Percentiles rank a stretch among this genome's conserved stretches.
These are phyloP conservation scores for Suillus tomentosus DNA, from an alignment of 768 basidiomycete genomes.

Conservation along the genomic window DNA sequence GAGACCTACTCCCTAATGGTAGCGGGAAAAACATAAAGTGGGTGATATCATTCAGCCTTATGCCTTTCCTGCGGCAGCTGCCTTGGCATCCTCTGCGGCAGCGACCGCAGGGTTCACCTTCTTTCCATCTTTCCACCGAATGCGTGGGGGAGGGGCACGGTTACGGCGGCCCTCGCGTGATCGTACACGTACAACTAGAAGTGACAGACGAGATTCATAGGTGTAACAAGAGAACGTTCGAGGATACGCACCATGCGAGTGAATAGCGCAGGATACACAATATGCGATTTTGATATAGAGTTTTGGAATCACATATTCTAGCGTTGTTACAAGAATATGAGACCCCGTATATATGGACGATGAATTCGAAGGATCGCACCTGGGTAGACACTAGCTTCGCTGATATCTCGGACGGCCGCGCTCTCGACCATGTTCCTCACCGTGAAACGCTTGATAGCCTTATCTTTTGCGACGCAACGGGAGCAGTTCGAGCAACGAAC, in stretches of 20 bases:
- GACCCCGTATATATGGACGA: not conserved
- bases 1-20: no score
- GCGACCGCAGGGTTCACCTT: slow-evolving; percentile 95
- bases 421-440: slow-evolving; percentile 99
- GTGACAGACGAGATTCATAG: not conserved
- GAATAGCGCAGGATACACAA: slow-evolving; percentile 99
- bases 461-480: slow-evolving; percentile 97
- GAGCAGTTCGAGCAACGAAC: slow-evolving; percentile 99
- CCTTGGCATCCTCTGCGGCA: slow-evolving; percentile 88
- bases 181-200: slow-evolving; percentile 94
- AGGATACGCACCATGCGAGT: slow-evolving; percentile 83
- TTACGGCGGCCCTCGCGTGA: slow-evolving; percentile 95
- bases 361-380: slow-evolving; percentile 51
- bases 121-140: slow-evolving; percentile 95
- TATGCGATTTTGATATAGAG: slow-evolving; percentile 98
- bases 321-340: slow-evolving; percentile 11
- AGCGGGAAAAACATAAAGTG: slow-evolving; percentile 13
- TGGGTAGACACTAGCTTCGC: slow-evolving; percentile 90
- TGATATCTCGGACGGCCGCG: slow-evolving; percentile 96
- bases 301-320: slow-evolving; percentile 96
- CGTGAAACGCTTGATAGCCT: slow-evolving; percentile 99
- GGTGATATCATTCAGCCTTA: slow-evolving; percentile 32
- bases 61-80: slow-evolving; percentile 52
- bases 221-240: slow-evolving; percentile 7
- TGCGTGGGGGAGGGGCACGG: slow-evolving; percentile 94